phyloP scores from a whole-genome alignment of 805 yeast genomes.

The Starmerella apis region DNA sequence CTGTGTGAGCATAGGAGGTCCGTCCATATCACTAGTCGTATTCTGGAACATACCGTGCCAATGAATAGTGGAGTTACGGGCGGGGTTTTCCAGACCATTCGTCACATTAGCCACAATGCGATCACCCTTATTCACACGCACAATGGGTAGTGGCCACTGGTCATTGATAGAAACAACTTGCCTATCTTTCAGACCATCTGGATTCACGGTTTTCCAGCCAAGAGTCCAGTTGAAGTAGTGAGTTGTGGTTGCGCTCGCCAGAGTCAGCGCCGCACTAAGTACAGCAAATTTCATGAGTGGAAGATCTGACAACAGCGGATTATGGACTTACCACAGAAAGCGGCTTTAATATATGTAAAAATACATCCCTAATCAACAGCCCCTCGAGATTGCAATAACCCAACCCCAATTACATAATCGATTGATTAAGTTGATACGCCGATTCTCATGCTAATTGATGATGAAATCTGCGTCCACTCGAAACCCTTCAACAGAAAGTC shows the following conservation, averaged over 20 bases:
- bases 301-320: not conserved
- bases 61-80: conserved; percentile 65
- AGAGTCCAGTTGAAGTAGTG: conserved; percentile 33
- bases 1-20: conserved; percentile 78
- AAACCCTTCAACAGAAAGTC: too few relatives aligned
- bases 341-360: not conserved
- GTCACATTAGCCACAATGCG: conserved; percentile 58
- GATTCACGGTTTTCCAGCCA: conserved; percentile 35
- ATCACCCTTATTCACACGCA: conserved; percentile 71
- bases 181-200: conserved; percentile 46
- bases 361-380: not conserved
- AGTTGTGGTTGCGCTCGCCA: conserved; percentile 17
- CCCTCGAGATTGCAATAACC: not conserved
- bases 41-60: conserved; percentile 89
- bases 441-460: not conserved
- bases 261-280: conserved; percentile 6
- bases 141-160: conserved; percentile 76
- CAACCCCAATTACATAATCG: not conserved
- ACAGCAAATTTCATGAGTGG: conserved; percentile 3
- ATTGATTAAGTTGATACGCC: conserved; percentile 2
- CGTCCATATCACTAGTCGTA: conserved; percentile 73
- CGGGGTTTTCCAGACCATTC: conserved; percentile 53
- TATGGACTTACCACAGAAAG: not conserved
- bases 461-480: not conserved
- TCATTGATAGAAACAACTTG: conserved; percentile 55